These are phyloP conservation scores for Paecilomyces sp. DNA, from an alignment of 2,329 filamentous ascomycete species.

Conservation along the genomic window DNA sequence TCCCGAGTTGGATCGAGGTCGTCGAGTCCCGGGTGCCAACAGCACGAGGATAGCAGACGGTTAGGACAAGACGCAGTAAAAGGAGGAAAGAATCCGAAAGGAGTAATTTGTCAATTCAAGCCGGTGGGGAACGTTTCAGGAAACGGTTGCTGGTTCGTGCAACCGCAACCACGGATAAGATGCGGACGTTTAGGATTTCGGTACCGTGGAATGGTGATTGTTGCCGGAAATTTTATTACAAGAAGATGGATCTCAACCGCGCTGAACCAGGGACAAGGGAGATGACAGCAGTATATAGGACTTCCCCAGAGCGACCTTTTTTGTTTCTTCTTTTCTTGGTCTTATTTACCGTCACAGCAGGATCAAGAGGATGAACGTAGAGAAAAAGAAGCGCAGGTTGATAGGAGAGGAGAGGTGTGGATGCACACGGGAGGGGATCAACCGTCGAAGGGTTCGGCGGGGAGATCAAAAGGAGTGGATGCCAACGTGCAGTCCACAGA, in stretches of 20 bases:
- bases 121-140: slow-evolving; percentile 9
- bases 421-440: not conserved
- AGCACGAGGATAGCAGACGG: not conserved
- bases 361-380: not conserved
- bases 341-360: not conserved
- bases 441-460: not conserved
- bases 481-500: not conserved
- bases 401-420: slow-evolving; percentile 7
- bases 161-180: not conserved
- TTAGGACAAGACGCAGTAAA: slow-evolving; percentile 11
- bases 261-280: not conserved
- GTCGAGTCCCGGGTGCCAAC: not conserved
- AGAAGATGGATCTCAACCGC: not conserved
- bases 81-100: slow-evolving; percentile 17
- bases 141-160: not conserved
- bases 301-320: too few species aligned
- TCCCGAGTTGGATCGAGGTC: not conserved
- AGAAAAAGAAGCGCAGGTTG: slow-evolving; percentile 4
- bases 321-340: not conserved
- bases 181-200: not conserved
- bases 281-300: not conserved
- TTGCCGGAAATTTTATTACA: not conserved
- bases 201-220: not conserved
- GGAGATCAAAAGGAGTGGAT: not conserved
- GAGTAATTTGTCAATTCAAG: slow-evolving; percentile 26